phyloP scores from a whole-genome alignment of 495 filamentous ascomycete genomes.

The Hypoxylon intermedium region DNA sequence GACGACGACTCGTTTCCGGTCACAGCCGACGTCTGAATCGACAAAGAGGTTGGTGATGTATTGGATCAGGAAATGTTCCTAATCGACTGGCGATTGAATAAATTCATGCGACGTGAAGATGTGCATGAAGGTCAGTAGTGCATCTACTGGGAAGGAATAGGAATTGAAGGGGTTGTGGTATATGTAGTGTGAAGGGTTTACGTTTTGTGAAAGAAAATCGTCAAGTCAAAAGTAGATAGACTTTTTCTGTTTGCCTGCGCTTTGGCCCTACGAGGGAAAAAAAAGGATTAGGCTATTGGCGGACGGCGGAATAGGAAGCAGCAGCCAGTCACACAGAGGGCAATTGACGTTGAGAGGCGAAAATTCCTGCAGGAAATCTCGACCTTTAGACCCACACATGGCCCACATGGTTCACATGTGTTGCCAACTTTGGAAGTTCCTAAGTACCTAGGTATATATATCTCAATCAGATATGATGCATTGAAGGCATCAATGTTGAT shows the following conservation, averaged over 20 bases:
- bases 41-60: slow-evolving; percentile 14
- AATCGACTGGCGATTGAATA: background rate
- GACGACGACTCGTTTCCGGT: slow-evolving; percentile 9
- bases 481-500: too few species aligned
- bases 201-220: too few species aligned
- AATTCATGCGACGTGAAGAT: background rate
- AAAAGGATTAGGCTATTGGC: slow-evolving; percentile 31
- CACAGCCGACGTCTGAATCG: slow-evolving; percentile 12
- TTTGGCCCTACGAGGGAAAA: slow-evolving; percentile 20
- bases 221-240: too few species aligned
- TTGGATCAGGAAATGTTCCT: background rate
- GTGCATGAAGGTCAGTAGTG: background rate
- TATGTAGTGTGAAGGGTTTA: slow-evolving; percentile 7
- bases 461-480: too few species aligned
- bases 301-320: too few species aligned
- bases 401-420: background rate
- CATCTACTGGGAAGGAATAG: background rate
- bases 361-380: slow-evolving; percentile 37
- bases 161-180: slow-evolving; percentile 9
- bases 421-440: too few species aligned
- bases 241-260: slow-evolving; percentile 22
- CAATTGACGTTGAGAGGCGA: slow-evolving; percentile 22
- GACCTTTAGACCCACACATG: slow-evolving; percentile 12
- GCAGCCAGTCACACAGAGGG: slow-evolving; percentile 23
- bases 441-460: background rate